Conservation (phyloP, 306 rosid species). For the Gastrolobium villosum region DNA sequence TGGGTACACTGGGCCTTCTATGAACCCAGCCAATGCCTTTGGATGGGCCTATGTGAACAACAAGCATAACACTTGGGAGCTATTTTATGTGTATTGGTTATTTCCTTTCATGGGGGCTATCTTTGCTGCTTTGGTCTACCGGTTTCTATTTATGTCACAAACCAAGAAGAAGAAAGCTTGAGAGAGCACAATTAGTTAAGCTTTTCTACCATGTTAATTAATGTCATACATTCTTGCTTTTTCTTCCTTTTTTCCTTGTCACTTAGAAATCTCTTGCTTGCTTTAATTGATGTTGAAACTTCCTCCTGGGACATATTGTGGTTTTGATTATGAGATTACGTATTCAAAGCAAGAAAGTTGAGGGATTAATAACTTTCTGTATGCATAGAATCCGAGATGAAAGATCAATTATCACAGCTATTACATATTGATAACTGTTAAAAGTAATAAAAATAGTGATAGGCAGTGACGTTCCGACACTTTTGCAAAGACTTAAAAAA, state of each 20-base stretch:
- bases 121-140: conserved; percentile 56
- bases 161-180: conserved; percentile 74
- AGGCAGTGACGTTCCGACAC: no score
- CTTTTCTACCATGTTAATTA: neutral
- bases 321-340: no score
- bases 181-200: conserved; percentile 17
- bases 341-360: no score
- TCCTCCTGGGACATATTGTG: no score
- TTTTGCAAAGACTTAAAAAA: no score
- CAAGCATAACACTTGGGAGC: conserved; percentile 69
- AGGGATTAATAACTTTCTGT: no score
- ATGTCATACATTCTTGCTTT: neutral
- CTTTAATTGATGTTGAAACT: no score
- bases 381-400: no score
- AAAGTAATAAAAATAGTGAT: no score
- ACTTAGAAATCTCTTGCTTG: neutral
- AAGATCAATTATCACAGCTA: no score
- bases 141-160: conserved; percentile 53
- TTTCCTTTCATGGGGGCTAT: conserved; percentile 66
- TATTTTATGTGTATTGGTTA: conserved; percentile 71
- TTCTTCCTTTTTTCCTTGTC: neutral
- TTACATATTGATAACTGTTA: no score
- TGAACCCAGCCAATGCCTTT: conserved; percentile 84
- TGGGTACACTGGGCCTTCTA: conserved; percentile 70
- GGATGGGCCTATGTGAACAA: conserved; percentile 73